A percentile compares a stretch with the other conserved stretches of the same genome.
Evolutionary conservation across 2,329 filamentous ascomycete species (phyloP).

Genomic region (Aspergillus glaucus): DNA sequence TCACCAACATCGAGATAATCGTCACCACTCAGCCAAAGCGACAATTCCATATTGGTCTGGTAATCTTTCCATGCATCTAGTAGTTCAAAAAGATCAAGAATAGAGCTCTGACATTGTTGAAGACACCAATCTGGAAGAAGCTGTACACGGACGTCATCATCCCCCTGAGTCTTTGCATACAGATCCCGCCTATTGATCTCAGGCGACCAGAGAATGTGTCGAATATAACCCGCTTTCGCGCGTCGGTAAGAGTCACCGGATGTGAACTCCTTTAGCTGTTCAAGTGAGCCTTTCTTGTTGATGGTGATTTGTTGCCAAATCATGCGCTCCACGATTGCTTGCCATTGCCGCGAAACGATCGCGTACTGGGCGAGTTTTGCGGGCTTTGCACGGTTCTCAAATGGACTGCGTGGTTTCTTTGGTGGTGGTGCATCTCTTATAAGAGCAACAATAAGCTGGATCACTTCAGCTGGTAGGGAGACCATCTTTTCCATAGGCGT

Average conservation of each 20-base stretch:
- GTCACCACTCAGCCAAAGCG: neutral
- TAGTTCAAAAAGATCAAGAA: neutral
- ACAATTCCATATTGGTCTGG: neutral
- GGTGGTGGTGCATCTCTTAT: neutral
- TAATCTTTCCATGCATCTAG: neutral
- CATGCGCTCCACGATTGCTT: neutral
- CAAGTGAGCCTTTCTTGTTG: neutral
- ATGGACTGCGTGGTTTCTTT: neutral
- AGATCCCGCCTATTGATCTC: neutral
- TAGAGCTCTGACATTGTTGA: neutral
- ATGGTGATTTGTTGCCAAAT: neutral
- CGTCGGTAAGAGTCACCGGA: neutral
- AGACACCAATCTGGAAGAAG: neutral
- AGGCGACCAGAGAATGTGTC: neutral
- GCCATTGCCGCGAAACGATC: neutral
- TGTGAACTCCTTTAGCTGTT: neutral
- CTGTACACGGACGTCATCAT: neutral
- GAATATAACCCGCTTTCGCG: neutral
- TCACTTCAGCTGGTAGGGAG: neutral
- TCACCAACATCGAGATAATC: neutral
- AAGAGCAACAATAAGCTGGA: neutral
- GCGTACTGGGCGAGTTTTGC: neutral
- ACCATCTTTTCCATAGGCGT: neutral
- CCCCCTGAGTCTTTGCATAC: neutral
- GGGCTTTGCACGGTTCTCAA: neutral